These are phyloP conservation scores for Trichoderma asperellum DNA, from an alignment of 2,329 filamentous ascomycete species.

Conservation along the genomic window DNA sequence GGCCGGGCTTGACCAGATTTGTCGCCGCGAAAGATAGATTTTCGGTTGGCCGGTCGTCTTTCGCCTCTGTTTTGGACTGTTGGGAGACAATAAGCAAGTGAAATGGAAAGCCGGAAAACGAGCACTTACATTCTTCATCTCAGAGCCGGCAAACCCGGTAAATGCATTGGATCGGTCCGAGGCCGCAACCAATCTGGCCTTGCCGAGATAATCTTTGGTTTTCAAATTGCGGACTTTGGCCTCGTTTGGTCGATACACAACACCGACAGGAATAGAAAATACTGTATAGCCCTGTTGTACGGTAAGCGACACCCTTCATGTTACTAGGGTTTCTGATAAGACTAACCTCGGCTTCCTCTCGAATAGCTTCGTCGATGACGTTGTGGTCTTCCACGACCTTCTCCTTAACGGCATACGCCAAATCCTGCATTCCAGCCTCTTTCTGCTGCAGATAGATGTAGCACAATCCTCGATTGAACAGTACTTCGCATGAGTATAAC, in stretches of 20 bases:
- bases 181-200: constrained; percentile 89
- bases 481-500: constrained; percentile 93
- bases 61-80: constrained; percentile 57
- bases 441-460: constrained; percentile 96
- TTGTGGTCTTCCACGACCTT: constrained; percentile 96
- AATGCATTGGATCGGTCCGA: constrained; percentile 80
- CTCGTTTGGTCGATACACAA: constrained; percentile 93
- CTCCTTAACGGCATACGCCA: constrained; percentile 89
- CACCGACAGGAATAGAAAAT: constrained; percentile 95
- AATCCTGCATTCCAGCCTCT: constrained; percentile 86
- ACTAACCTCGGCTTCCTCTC: constrained; percentile 84
- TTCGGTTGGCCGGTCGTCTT: constrained; percentile 81
- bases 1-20: constrained; percentile 85
- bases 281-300: constrained; percentile 83
- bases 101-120: not conserved
- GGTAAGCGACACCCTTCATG: constrained; percentile 35
- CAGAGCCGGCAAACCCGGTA: constrained; percentile 78
- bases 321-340: not conserved
- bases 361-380: constrained; percentile 96
- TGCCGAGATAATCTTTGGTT: constrained; percentile 96
- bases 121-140: constrained; percentile 70
- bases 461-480: constrained; percentile 96
- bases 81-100: constrained; percentile 27
- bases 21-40: constrained; percentile 90
- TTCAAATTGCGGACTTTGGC: constrained; percentile 98